phyloP scores from a whole-genome alignment of 495 filamentous ascomycete species.

The Penicillium soppii region DNA sequence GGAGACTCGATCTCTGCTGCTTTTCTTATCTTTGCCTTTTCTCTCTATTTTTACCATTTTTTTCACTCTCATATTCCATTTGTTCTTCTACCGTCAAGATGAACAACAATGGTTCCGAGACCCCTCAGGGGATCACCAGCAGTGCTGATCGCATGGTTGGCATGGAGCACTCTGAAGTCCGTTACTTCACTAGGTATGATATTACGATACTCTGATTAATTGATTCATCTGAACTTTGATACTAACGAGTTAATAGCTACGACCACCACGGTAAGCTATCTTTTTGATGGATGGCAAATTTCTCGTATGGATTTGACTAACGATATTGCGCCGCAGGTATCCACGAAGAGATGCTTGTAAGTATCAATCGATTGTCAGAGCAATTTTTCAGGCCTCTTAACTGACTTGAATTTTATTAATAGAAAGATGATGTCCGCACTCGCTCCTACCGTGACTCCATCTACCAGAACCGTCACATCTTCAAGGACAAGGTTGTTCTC shows the following conservation, averaged over 20 bases:
- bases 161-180: constrained; percentile 85
- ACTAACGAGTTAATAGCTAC: constrained; percentile 60
- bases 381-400: constrained; percentile 4
- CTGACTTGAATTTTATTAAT: constrained; percentile 10
- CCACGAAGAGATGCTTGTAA: constrained; percentile 96
- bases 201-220: not conserved
- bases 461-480: constrained; percentile 90
- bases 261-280: constrained; percentile 81
- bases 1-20: constrained; percentile 15
- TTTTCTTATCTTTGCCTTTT: constrained; percentile 9
- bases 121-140: constrained; percentile 33
- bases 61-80: not conserved
- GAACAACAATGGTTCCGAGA: constrained; percentile 28
- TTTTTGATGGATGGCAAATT: not conserved
- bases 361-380: constrained; percentile 34
- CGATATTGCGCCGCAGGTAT: constrained; percentile 62
- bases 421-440: constrained; percentile 99
- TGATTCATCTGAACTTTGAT: constrained; percentile 11
- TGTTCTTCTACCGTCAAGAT: constrained; percentile 23
- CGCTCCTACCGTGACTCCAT: constrained; percentile 95
- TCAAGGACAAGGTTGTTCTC: constrained; percentile 96
- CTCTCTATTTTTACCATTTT: not conserved
- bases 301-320: constrained; percentile 11
- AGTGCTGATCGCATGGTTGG: constrained; percentile 54
- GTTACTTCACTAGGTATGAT: constrained; percentile 90